Base-by-base conservation (phyloP, 179 eudicot species). In the Nepenthes alata region DNA sequence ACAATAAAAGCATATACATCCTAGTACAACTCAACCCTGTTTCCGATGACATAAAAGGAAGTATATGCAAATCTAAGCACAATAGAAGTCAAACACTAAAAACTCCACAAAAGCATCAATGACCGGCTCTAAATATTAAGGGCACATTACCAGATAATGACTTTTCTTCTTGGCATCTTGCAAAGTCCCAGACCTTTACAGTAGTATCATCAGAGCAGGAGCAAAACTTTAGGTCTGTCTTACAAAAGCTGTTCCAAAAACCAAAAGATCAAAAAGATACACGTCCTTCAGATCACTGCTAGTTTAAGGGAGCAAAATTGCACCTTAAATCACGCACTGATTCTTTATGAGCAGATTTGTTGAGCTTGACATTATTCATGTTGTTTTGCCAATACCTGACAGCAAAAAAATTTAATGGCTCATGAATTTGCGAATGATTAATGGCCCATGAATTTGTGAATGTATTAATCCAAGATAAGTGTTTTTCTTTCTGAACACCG, bases 181-280 rank as follows among this genome's bases (percentile, higher is more conserved):
- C 96, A 62, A 91, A 91, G 80, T 91, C 98, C 98, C 98, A 91
- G 59, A 91, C 93, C 80, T 91, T 91, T 9, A 91, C 95, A 53
- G 96, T 84, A 47, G 95, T 89, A 72, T 91, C 98, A 73, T 91
- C 98, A 38, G 98, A 91, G 69, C 98, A 91, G 47, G 98, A 91
- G 69, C 98, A 91, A 72, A 91, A 91, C 74, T 91, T 91, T 66
- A 89, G 74, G 74, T 91, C 98, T 58, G 98, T 91, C 77, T 88
- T 78, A 68, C 95, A 89, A 68, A 91, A 91, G 78, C 98, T 91
- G 98, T 59, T 71, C 16, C 56, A 62, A 55, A 59, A 15, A 38
- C 53, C 50, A 62, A 71, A 63, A 38, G 55, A 15, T 65, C 35
- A 47, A 47, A 64, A 60, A 47, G 60, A 15, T 58, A 50, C 44